Evolutionary conservation across 306 rosid genomes (phyloP).

Genomic region (Lablab purpureus): DNA sequence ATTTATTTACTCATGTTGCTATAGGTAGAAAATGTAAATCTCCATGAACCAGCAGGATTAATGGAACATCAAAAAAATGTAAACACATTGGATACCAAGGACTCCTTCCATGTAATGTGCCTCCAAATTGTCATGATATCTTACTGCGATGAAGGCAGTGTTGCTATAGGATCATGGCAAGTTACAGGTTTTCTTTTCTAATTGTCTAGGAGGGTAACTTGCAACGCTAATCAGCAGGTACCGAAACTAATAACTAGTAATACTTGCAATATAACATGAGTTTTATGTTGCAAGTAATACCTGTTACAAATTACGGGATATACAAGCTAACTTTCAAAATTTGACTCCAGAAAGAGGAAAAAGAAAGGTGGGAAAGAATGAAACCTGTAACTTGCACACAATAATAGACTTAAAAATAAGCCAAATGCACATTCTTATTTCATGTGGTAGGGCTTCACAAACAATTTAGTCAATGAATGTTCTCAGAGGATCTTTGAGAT

Average conservation of each 20-base stretch:
- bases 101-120: conserved; percentile 38
- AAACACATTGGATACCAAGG: conserved; percentile 11
- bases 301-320: conserved; percentile 12
- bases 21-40: conserved; percentile 30
- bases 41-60: conserved; percentile 1
- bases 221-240: conserved; percentile 20
- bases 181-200: conserved; percentile 5
- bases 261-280: conserved; percentile 23
- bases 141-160: not conserved
- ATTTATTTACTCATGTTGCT: conserved; percentile 25
- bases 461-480: conserved; percentile 38
- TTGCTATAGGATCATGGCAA: not conserved
- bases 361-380: not conserved
- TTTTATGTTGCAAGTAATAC: conserved; percentile 35
- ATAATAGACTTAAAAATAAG: conserved; percentile 19
- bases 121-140: conserved; percentile 42
- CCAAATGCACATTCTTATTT: conserved; percentile 47
- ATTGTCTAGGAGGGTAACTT: conserved; percentile 7
- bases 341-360: not conserved
- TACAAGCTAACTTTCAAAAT: conserved; percentile 24
- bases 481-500: conserved; percentile 67
- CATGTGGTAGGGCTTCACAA: conserved; percentile 45
- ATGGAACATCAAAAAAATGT: conserved; percentile 42
- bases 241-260: not conserved
- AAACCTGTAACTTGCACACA: conserved; percentile 41